Base-by-base conservation (phyloP, 306 rosid genomes). In the Lathyrus tuberosus region DNA sequence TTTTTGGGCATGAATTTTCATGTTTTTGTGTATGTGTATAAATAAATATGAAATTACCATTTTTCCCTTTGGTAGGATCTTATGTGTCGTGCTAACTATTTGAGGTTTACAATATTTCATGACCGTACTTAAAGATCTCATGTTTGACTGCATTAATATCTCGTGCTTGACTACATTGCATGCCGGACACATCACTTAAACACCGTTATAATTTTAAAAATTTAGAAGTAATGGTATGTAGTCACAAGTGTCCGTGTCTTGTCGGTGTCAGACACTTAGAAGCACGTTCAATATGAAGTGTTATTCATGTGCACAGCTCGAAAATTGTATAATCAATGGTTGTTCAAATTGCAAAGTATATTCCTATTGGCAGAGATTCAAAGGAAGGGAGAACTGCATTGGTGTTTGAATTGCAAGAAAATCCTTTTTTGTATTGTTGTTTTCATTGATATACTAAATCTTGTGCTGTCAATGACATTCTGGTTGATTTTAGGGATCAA, bases 401-500 rank as follows among this genome's bases (percentile, higher is more conserved):
- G 22, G 6, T 20, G 46, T 57, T 75, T 65, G 72, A 68, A 15
- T 75, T 65, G 75, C 72, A 15, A 9, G 42, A 72, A 56, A 61
- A n/a, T 46, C 37, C 26, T 53, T 54, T 18, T 70, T 46, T 26
- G 14, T 8, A 24, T 59, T 60, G 13, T 10, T 43, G 18, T 62
- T 53, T 30, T 40, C 33, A 44, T 76, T 6, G 48, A 5, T 30
- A 44, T 59, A n/a, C 10, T n/a, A 54, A 65, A 10, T 61, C 30
- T 54, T 54, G 30, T 57, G 57, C n/a, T 43, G 57, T 66, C 17
- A 44, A 57, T 42, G 24, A 15, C 8, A 15, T 9, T 69, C 10
- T 76, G 33, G 64, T 77, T 68, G 44, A 51, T 61, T 67, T 43
- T 61, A 89, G 98, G 81, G 71, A 66, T 78, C 56, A 94, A 84